Evolutionary conservation across 345 rosid species (phyloP).

Genomic region (Corchorus olitorius): DNA sequence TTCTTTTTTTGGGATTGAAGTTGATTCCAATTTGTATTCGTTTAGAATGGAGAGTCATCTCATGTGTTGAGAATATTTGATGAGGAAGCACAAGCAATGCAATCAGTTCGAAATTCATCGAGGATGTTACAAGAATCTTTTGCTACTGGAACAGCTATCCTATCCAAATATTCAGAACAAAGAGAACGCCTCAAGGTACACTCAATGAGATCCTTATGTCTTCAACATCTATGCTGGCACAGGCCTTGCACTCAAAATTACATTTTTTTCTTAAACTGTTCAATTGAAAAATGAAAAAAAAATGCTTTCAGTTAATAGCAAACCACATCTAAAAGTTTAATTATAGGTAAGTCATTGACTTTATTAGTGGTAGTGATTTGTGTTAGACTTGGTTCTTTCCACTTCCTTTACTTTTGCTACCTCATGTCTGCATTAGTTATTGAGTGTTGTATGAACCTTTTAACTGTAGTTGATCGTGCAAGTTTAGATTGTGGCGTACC

Average conservation of each 20-base stretch:
- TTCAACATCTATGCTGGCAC: background rate
- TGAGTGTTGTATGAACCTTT: background rate
- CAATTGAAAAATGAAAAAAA: background rate
- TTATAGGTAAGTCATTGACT: background rate
- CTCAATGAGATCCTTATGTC: background rate
- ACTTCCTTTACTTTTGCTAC: background rate
- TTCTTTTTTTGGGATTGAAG: background rate
- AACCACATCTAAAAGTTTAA: background rate
- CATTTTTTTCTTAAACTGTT: slow-evolving; percentile 4
- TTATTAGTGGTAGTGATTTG: background rate
- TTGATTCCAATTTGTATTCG: slow-evolving; percentile 6
- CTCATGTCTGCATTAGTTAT: background rate
- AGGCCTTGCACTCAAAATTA: too few relatives aligned
- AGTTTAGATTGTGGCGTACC: background rate
- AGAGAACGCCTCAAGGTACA: slow-evolving; percentile 88
- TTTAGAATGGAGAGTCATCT: slow-evolving; percentile 75
- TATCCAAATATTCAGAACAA: slow-evolving; percentile 85
- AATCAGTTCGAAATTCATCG: slow-evolving; percentile 76
- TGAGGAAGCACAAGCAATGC: slow-evolving; percentile 92
- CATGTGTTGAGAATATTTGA: slow-evolving; percentile 85
- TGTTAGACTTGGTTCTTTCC: background rate
- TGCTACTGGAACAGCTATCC: slow-evolving; percentile 79
- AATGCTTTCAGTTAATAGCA: background rate
- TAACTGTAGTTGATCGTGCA: background rate
- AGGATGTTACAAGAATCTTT: slow-evolving; percentile 83